Evolutionary conservation across 306 rosid species (phyloP), one percentile per base, ranked within the genome.

Genomic region (Dalbergia cultrata): DNA sequence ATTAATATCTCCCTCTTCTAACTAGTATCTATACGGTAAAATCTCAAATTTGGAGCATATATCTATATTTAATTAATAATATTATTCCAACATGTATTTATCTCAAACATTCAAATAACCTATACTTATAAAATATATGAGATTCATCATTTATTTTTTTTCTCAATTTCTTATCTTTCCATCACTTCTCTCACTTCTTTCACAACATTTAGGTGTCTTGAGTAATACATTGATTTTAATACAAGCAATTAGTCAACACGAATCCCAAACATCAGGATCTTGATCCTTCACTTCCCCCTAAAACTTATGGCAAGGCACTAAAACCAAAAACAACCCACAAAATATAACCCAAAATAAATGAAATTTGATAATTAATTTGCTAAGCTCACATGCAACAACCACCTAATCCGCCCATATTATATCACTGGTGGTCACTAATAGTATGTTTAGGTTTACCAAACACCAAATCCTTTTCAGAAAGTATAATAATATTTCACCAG

Each of bases 371-470:
- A 14, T 9, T 79, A 58, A 18, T 67, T 67, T 67, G 75, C 66
- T 22, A 35, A 70, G 61, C 41, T 68, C 84, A 84, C 87, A 84
- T 68, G 87, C 74, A 49, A 64, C 71, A 21, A 43, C 53, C 58
- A 74, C 84, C 87, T 79, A 84, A 84, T 35, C 73, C 68, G 19
- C 69, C 37, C 49, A 67, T 72, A 78, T 60, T 37, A 78, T 83
- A 78, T 78, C 9, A 19, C 41, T 21, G 13, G 61, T 3, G 35
- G 12, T 66, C 52, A 67, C 57, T 58, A 66, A 1, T 37, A 37
- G 41, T 37, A 67, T 21, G 58, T 21, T 45, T 71, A 74, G 68
- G 70, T 60, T 52, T 52, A 84, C 81, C 87, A 84, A 84, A 78
- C 80, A 79, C 83, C 76, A 41, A 67, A 61, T 59, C 18, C 69